Base-by-base conservation (phyloP, 345 rosid species). In the Gossypium stocksii region DNA sequence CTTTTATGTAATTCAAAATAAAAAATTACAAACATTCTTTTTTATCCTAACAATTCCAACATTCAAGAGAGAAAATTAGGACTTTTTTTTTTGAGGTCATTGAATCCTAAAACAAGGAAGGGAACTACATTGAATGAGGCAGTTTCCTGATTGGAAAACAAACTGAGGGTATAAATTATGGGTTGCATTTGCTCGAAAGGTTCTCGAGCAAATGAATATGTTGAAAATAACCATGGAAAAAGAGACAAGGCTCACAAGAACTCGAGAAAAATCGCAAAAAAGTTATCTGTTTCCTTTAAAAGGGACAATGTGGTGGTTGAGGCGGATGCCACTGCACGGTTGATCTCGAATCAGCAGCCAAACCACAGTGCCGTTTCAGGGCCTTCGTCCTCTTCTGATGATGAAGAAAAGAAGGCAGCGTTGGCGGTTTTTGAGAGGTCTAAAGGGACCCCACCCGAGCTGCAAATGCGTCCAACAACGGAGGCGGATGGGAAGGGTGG, bases 101-200 rank as follows among this genome's bases (percentile, higher is more conserved):
- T 64, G 49, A 64, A n/a, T 64, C 15, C 23, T 13, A 44, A 22
- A 66, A 12, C 9, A 20, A 7, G 1, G 29, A 20, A 17, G 20
- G 59, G 70, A 45, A 44, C n/a, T 66, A 9, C 70, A 66, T 66
- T 66, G 34, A 43, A 65, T 10, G 27, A 43, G 51, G 51, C n/a
- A 12, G 53, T 44, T 65, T 62, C 83, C 77, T 79, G 74, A 17
- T 64, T 69, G 65, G 66, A 20, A 29, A 60, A 27, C 16, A 54
- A 17, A 71, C 77, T 76, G 85, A 81, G 58, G 74, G 54, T 78
- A 69, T 81, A 72, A 57, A 79, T 78, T 56, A 95, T 91, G 99
- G 98, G 99, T 3, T 90, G 99, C 87, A 83, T 87, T 73, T 91
- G 96, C 90, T 85, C 96, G 53, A 95, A 93, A 84, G 94, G 84